Evolutionary conservation across 805 yeast genomes (phyloP).

Genomic region (Wickerhamiella cacticola): DNA sequence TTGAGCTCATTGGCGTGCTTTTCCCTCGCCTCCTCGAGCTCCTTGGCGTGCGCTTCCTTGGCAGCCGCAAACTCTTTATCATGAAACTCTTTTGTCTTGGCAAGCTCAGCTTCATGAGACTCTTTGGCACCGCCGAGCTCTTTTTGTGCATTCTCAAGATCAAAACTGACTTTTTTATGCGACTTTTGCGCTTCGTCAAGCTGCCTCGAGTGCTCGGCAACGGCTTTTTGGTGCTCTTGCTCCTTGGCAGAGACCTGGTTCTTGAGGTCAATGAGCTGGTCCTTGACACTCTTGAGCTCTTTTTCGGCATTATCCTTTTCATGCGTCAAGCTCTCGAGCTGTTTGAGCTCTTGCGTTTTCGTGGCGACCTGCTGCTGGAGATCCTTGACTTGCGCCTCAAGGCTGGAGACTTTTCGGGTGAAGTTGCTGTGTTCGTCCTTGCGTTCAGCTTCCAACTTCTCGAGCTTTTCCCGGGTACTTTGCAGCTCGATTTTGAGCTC

Average conservation of each 20-base stretch:
- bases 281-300: background rate
- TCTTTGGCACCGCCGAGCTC: slow-evolving; percentile 4
- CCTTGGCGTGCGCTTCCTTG: background rate
- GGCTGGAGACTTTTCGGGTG: background rate
- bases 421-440: background rate
- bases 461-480: background rate
- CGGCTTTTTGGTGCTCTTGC: background rate
- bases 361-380: background rate
- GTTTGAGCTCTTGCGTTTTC: slow-evolving; percentile 6
- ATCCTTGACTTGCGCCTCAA: slow-evolving; percentile 4
- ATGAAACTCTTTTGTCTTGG: background rate
- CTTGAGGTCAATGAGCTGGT: background rate
- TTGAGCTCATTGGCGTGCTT: background rate
- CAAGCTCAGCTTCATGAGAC: background rate
- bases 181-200: background rate
- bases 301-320: slow-evolving; percentile 2
- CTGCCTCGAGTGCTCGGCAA: background rate
- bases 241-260: slow-evolving; percentile 3
- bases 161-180: background rate
- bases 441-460: too few species aligned
- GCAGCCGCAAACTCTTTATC: background rate
- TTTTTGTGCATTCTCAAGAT: background rate
- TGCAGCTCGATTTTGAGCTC: slow-evolving; percentile 4
- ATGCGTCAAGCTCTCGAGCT: background rate
- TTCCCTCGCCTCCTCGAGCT: background rate